Conservation (phyloP, 352 stramenopile species). For the Peronosclerospora sorghi region DNA sequence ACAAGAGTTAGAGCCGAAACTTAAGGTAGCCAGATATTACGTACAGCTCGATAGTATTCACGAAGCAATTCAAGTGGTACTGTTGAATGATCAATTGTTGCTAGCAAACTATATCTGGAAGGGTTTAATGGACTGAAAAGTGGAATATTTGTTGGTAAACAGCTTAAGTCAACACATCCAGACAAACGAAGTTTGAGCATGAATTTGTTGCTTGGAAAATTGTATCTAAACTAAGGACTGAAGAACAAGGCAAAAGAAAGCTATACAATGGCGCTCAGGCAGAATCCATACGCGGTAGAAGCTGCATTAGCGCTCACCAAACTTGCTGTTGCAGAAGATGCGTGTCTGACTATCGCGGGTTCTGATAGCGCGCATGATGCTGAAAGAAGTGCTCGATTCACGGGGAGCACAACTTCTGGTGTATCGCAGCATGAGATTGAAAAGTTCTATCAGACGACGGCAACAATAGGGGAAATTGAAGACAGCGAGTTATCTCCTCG, state of each 20-base stretch:
- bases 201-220: slow-evolving; percentile 54
- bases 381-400: slow-evolving; percentile 3
- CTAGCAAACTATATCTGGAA: neutral
- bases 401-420: neutral
- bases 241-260: slow-evolving; percentile 51
- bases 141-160: neutral
- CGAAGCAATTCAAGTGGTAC: slow-evolving; percentile 54
- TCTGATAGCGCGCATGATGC: slow-evolving; percentile 4
- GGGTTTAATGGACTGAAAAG: neutral
- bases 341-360: slow-evolving; percentile 14
- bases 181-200: slow-evolving; percentile 35
- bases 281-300: slow-evolving; percentile 74
- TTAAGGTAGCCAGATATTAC: slow-evolving; percentile 64
- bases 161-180: slow-evolving; percentile 44
- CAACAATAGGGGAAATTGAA: slow-evolving; percentile 1
- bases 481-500: slow-evolving; percentile 4
- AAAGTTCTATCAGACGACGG: slow-evolving; percentile 27
- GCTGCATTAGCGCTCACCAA: slow-evolving; percentile 59
- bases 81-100: neutral
- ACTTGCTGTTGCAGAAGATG: slow-evolving; percentile 35
- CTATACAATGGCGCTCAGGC: slow-evolving; percentile 38
- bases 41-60: slow-evolving; percentile 41
- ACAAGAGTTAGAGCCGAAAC: slow-evolving; percentile 22
- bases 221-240: slow-evolving; percentile 50
- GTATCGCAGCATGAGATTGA: slow-evolving; percentile 33